Base-by-base conservation (phyloP, 164 flowering plant genomes). In the Vitis labrusca region DNA sequence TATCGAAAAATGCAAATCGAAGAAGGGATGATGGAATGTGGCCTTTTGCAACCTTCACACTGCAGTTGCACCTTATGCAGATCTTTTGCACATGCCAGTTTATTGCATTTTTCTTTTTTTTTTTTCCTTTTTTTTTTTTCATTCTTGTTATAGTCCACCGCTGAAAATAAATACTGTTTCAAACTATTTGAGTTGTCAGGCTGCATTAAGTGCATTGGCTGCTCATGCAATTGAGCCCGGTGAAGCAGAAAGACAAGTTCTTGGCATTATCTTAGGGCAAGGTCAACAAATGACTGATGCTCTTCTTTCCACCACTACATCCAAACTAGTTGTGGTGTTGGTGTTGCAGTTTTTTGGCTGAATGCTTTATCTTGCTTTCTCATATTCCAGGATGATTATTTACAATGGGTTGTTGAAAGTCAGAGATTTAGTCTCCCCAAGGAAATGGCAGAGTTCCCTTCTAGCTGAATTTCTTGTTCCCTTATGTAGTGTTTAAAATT, bases 401-500 rank as follows among this genome's bases (percentile, higher is more conserved):
- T 19, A 19, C 19, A 19, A 92, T 91, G 97, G 97, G 72, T 94
- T 16, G 85, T 89, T 76, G 91, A 72, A 62, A 90, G 91, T 73
- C 98, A 94, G 78, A 89, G 97, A 82, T 19, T 19, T 19, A 89
- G 97, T 76, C 91, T 94, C 59, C 79, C 92, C 55, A 97, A 94
- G 82, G 91, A 92, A 14, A 85, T 94, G 95, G 82, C 91, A 37
- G 97, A 85, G 72, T 94, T 94, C 75, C 97, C 95, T 29, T 94
- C 97, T 2, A 89, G 86, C 93, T 93, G 65, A 61, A 59, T 15
- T 55, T 50, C 53, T 65, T 16, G 52, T 51, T 67, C 58, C 62
- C 44, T 12, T 23, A 48, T 65, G 15, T 65, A 30, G 52, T 44
- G 37, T n/a, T 11, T 57, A 11, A 60, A 16, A 59, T 48, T 8